Conservation (phyloP, 2,329 filamentous ascomycete genomes). For the Colletotrichum viniferum region DNA sequence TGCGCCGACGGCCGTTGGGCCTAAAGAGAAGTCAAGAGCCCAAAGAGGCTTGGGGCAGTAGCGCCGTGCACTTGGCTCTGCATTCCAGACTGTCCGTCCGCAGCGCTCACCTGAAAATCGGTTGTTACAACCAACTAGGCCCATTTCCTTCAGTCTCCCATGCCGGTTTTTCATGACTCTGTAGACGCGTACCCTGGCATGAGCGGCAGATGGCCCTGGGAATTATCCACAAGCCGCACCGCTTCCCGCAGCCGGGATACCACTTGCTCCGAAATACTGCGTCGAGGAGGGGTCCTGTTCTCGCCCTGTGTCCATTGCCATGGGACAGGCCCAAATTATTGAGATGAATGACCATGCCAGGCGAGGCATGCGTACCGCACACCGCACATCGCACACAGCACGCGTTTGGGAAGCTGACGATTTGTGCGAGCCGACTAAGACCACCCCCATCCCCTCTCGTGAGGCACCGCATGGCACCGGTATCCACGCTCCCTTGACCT, state of each 20-base stretch:
- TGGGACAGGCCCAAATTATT: neutral
- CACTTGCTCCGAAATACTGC: neutral
- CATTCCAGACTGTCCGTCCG: slow-evolving; percentile 2
- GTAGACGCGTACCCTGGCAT: neutral
- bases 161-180: neutral
- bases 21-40: neutral
- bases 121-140: neutral
- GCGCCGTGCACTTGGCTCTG: slow-evolving; percentile 5
- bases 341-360: slow-evolving; percentile 1
- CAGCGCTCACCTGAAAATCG: slow-evolving; percentile 11
- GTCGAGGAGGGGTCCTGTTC: neutral
- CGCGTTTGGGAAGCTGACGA: neutral
- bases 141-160: neutral
- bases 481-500: neutral
- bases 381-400: neutral
- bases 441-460: neutral
- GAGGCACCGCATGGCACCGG: neutral
- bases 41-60: neutral
- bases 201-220: neutral
- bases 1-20: neutral
- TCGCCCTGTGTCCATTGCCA: neutral
- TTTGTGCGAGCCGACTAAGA: neutral
- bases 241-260: neutral
- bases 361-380: neutral
- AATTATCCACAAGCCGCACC: neutral